These are phyloP conservation scores for Endocalyx cinctus DNA, from an alignment of 2,329 filamentous ascomycete species.

Conservation along the genomic window DNA sequence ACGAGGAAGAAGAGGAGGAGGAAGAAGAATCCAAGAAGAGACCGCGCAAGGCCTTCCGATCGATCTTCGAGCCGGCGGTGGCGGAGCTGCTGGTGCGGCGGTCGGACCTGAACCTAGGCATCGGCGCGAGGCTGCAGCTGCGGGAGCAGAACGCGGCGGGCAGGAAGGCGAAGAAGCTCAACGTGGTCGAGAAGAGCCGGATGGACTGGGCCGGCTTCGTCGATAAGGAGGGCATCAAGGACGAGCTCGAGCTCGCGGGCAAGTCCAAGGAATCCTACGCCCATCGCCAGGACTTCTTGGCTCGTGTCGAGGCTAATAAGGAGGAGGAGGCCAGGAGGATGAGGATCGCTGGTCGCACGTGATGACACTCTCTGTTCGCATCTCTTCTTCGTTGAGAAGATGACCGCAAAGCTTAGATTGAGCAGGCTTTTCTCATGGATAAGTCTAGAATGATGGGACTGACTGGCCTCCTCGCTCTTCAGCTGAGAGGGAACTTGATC, in stretches of 20 bases:
- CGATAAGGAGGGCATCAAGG: constrained; percentile 65
- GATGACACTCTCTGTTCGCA: no score
- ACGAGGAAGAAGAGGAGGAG: constrained; percentile 16
- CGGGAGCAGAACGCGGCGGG: constrained; percentile 36
- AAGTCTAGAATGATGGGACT: no score
- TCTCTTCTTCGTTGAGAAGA: no score
- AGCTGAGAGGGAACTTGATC: no score
- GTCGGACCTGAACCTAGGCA: constrained; percentile 54
- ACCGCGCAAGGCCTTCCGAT: constrained; percentile 55
- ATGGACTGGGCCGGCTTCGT: constrained; percentile 72
- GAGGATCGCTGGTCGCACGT: constrained; percentile 42
- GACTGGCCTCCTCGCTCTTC: no score
- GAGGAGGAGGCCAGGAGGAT: constrained; percentile 56
- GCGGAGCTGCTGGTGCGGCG: constrained; percentile 40
- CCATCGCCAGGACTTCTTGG: constrained; percentile 60
- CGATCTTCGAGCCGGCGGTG: constrained; percentile 58
- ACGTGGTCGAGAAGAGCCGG: constrained; percentile 66
- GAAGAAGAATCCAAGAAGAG: constrained; percentile 35
- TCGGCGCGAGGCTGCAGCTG: constrained; percentile 43
- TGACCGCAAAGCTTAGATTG: no score
- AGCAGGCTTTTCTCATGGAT: no score
- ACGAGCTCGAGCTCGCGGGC: constrained; percentile 61
- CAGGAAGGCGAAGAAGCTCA: constrained; percentile 59
- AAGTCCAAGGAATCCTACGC: constrained; percentile 61
- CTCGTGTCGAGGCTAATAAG: constrained; percentile 57